These are phyloP conservation scores for Dryadomyces quercus-mongolicae DNA, from an alignment of 2,329 filamentous ascomycete genomes.

Conservation along the genomic window DNA sequence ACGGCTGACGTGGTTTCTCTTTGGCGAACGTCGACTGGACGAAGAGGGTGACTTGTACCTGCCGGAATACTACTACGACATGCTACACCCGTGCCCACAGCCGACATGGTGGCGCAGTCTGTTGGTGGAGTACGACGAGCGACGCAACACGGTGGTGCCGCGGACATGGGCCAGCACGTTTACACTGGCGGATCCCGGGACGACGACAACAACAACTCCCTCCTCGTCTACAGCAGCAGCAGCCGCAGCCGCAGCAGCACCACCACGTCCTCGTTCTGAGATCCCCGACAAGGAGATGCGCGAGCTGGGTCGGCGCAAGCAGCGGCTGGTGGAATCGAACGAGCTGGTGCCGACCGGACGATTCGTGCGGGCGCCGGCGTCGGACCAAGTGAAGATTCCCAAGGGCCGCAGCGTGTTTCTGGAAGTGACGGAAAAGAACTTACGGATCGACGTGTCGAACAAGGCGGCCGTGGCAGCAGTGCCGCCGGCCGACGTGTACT, in stretches of 20 bases:
- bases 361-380: conserved; percentile 87
- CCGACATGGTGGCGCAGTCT: conserved; percentile 27
- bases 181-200: conserved; percentile 23
- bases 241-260: conserved; percentile 2
- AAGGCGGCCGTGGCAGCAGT: conserved; percentile 29
- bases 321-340: conserved; percentile 30
- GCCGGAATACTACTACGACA: not conserved
- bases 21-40: conserved; percentile 67
- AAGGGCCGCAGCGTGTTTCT: conserved; percentile 75
- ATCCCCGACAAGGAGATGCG: conserved; percentile 25
- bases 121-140: conserved; percentile 28
- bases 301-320: conserved; percentile 27
- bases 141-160: conserved; percentile 32
- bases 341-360: conserved; percentile 58
- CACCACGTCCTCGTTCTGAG: conserved; percentile 25
- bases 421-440: conserved; percentile 56
- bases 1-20: conserved; percentile 83
- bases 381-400: conserved; percentile 87
- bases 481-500: conserved; percentile 38
- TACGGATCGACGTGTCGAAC: conserved; percentile 37
- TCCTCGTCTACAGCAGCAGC: not conserved
- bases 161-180: conserved; percentile 48
- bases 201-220: no score
- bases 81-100: conserved; percentile 16
- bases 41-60: conserved; percentile 64